Evolutionary conservation across 2,329 filamentous ascomycete species (phyloP).

Genomic region (Fusarium tricinctum): DNA sequence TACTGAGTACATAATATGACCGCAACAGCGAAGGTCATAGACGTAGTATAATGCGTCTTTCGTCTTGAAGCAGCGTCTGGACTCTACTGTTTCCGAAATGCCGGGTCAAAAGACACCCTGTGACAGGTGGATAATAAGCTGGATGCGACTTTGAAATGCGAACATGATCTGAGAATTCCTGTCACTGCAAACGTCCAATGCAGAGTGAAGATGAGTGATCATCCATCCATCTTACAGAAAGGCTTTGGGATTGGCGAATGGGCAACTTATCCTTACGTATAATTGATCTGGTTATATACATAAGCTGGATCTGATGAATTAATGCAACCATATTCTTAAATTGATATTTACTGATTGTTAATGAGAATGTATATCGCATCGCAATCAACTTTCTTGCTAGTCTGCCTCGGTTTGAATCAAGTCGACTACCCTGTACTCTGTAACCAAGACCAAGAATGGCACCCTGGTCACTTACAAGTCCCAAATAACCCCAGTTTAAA

Average conservation of each 20-base stretch:
- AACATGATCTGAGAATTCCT: conserved; percentile 27
- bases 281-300: no score
- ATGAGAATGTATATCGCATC: background rate
- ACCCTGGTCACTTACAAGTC: background rate
- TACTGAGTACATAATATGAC: no score
- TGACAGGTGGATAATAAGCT: conserved; percentile 11
- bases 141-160: background rate
- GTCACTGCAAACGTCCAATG: background rate
- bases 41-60: background rate
- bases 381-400: no score
- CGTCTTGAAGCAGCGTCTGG: conserved; percentile 2
- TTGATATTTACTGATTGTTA: background rate
- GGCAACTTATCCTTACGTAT: background rate
- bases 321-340: no score
- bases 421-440: background rate
- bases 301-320: no score
- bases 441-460: background rate
- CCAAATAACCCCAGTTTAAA: background rate
- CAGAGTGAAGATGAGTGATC: background rate
- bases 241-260: conserved; percentile 10
- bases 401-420: background rate
- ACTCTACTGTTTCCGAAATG: background rate
- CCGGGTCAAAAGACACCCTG: conserved; percentile 13
- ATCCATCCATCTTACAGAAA: background rate
- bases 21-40: no score